These are phyloP conservation scores for Citrus glauca DNA, from an alignment of 345 rosid species.

Conservation along the genomic window DNA sequence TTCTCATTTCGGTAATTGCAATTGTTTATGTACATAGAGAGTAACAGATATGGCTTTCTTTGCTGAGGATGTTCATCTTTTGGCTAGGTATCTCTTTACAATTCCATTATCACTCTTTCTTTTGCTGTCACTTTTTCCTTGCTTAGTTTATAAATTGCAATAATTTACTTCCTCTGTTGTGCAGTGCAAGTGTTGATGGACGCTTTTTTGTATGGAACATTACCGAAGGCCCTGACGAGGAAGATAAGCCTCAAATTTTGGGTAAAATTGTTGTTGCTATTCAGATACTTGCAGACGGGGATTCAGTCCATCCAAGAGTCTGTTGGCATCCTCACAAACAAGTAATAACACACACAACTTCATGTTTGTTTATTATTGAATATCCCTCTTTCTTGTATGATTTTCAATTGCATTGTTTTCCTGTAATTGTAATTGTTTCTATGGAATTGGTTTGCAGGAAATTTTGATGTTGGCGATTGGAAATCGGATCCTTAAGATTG, in stretches of 20 bases:
- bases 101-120: neutral
- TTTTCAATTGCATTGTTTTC: constrained; percentile 10
- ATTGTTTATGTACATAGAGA: constrained; percentile 30
- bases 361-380: neutral
- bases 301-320: constrained; percentile 50
- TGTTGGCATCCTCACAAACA: constrained; percentile 89
- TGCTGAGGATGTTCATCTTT: constrained; percentile 79
- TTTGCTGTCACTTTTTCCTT: neutral
- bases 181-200: constrained; percentile 67
- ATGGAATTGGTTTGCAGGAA: constrained; percentile 38
- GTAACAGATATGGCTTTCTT: constrained; percentile 81
- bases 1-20: neutral
- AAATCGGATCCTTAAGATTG: constrained; percentile 51
- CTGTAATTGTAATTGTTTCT: neutral
- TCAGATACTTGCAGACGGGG: constrained; percentile 49
- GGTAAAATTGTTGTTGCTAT: constrained; percentile 53
- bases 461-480: constrained; percentile 67
- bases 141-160: neutral
- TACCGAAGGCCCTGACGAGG: constrained; percentile 64
- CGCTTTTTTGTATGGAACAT: constrained; percentile 62
- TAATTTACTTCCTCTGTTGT: constrained; percentile 7
- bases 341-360: constrained; percentile 31
- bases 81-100: constrained; percentile 53
- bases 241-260: constrained; percentile 67
- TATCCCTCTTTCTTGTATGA: neutral